A percentile compares a stretch with the other conserved stretches of the same genome.
Evolutionary conservation across 2,329 filamentous ascomycete genomes (phyloP).

Genomic region (Fusarium decemcellulare): DNA sequence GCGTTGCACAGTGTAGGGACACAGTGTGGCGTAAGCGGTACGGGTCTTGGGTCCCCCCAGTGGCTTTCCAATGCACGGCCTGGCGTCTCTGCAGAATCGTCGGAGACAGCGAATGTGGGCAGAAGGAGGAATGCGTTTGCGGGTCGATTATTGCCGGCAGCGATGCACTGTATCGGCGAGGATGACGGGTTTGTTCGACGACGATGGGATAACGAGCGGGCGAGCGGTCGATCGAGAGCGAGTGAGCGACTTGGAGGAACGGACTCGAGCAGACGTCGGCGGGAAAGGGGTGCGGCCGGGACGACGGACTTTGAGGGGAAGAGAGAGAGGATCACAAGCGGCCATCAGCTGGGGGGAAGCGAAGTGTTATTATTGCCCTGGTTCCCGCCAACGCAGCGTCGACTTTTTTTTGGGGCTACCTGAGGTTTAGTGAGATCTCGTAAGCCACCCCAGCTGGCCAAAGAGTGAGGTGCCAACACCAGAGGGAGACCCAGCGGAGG

Average conservation of each 20-base stretch:
- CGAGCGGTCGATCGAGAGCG: slow-evolving; percentile 5
- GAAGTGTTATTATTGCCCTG: slow-evolving; percentile 37
- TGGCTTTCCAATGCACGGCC: slow-evolving; percentile 42
- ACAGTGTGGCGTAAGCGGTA: slow-evolving; percentile 32
- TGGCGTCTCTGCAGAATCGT: slow-evolving; percentile 27
- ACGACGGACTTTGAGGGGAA: slow-evolving; percentile 6
- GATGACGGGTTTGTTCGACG: slow-evolving; percentile 9
- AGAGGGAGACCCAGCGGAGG: slow-evolving; percentile 3
- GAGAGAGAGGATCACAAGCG: slow-evolving; percentile 24
- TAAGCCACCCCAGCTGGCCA: slow-evolving; percentile 29
- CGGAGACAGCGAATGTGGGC: slow-evolving; percentile 20
- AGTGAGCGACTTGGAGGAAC: slow-evolving; percentile 4
- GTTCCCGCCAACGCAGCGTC: slow-evolving; percentile 33
- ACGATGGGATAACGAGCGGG: neutral
- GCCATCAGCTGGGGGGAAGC: slow-evolving; percentile 20
- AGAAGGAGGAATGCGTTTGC: slow-evolving; percentile 30
- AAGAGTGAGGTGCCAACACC: slow-evolving; percentile 12
- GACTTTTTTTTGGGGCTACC: slow-evolving; percentile 23
- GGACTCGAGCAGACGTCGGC: slow-evolving; percentile 12
- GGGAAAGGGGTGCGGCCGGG: neutral
- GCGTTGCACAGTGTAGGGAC: slow-evolving; percentile 41
- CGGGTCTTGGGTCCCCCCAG: slow-evolving; percentile 4
- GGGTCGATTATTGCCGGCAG: slow-evolving; percentile 21
- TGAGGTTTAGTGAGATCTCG: slow-evolving; percentile 44
- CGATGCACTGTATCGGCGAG: slow-evolving; percentile 7